Conservation (phyloP, 371 early-diverging fungal species). For the Circinella minor region DNA sequence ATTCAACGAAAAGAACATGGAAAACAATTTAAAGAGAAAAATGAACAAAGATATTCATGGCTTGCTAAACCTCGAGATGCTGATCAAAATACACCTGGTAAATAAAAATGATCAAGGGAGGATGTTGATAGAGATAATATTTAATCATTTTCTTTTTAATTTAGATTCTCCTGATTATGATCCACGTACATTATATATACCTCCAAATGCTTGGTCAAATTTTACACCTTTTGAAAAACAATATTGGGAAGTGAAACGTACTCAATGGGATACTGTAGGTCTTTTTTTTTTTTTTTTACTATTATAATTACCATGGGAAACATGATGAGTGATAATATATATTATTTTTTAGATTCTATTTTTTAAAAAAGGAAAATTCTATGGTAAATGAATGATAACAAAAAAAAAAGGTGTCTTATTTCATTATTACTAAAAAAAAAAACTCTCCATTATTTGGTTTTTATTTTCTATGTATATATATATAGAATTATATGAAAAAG, state of each 20-base stretch:
- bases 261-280: constrained; percentile 98
- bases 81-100: constrained; percentile 64
- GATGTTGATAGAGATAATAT: background rate
- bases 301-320: too few species aligned
- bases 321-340: background rate
- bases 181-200: constrained; percentile 92
- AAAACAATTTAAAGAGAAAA: constrained; percentile 80
- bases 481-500: constrained; percentile 98
- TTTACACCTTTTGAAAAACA: constrained; percentile 99
- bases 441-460: constrained; percentile 1
- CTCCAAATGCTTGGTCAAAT: constrained; percentile 74
- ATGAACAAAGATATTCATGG: constrained; percentile 87
- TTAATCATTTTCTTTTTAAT: background rate
- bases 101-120: background rate
- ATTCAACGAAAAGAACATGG: constrained; percentile 37
- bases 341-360: constrained; percentile 74
- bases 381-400: constrained; percentile 52
- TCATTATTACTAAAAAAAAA: too few species aligned
- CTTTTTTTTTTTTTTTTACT: too few species aligned
- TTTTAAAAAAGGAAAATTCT: constrained; percentile 99
- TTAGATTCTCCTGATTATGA: constrained; percentile 78
- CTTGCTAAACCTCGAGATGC: constrained; percentile 84
- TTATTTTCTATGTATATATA: background rate
- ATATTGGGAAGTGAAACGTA: constrained; percentile 99
- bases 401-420: too few species aligned